These are phyloP conservation scores for Citrus mangshanensis DNA, from an alignment of 345 rosid genomes.

Conservation along the genomic window DNA sequence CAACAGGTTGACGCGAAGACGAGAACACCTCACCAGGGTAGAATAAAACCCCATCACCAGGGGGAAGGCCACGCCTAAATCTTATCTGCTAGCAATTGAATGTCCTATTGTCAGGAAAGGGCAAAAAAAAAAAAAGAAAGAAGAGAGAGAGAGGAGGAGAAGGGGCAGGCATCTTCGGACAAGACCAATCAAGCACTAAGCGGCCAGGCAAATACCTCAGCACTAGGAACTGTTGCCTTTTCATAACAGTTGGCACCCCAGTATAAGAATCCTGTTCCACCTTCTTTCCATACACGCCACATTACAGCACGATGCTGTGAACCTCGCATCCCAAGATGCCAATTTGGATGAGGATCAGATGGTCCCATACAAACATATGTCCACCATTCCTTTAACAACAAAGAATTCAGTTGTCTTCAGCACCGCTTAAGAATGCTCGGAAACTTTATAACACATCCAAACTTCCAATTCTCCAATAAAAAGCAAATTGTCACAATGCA, in stretches of 20 bases:
- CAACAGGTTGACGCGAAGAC: slow-evolving; percentile 73
- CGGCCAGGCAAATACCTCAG: slow-evolving; percentile 59
- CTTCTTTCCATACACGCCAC: slow-evolving; percentile 99
- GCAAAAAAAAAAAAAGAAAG: background rate
- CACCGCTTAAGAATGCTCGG: background rate
- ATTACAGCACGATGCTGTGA: slow-evolving; percentile 97
- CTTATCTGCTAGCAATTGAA: slow-evolving; percentile 47
- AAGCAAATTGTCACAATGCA: background rate
- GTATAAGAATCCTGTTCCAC: slow-evolving; percentile 88
- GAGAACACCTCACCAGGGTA: slow-evolving; percentile 97
- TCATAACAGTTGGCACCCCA: slow-evolving; percentile 99
- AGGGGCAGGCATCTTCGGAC: background rate
- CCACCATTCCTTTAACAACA: slow-evolving; percentile 84
- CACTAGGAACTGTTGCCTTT: slow-evolving; percentile 86
- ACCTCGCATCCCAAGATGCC: slow-evolving; percentile 99
- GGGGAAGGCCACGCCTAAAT: slow-evolving; percentile 89
- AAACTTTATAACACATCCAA: background rate
- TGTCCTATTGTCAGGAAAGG: background rate
- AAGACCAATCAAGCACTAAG: background rate
- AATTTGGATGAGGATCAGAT: slow-evolving; percentile 96
- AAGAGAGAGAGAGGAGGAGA: no score
- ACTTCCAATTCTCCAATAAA: background rate
- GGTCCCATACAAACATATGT: slow-evolving; percentile 98
- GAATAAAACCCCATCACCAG: slow-evolving; percentile 90
- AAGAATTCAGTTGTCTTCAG: slow-evolving; percentile 10